phyloP scores from a whole-genome alignment of 129 eudicot genomes.

The Centella asiatica region DNA sequence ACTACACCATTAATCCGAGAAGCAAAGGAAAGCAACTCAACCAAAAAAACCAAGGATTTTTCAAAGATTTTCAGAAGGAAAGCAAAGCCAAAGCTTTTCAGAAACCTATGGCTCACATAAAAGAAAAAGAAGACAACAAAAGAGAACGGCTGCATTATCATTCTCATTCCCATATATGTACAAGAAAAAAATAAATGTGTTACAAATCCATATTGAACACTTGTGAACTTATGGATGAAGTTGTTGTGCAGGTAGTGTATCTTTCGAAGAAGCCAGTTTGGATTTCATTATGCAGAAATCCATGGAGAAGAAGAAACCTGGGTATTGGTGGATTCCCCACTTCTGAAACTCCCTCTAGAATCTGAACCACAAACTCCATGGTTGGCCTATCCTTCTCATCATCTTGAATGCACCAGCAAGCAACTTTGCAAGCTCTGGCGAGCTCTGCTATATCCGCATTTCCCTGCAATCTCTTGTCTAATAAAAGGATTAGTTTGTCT shows the following conservation, averaged over 20 bases:
- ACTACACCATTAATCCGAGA: too few species aligned
- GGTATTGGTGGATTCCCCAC: conserved; percentile 11
- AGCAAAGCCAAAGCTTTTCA: too few species aligned
- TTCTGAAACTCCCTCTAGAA: conserved; percentile 7
- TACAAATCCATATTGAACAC: too few species aligned
- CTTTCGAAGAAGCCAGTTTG: not conserved
- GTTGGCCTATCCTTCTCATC: conserved; percentile 14
- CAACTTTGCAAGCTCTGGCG: conserved; percentile 1
- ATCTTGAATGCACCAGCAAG: conserved; percentile 17
- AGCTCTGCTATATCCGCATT: not conserved
- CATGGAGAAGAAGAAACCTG: not conserved
- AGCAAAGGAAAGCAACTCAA: too few species aligned
- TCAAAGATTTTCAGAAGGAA: too few species aligned
- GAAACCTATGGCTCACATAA: too few species aligned
- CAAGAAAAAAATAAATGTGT: too few species aligned
- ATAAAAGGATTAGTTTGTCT: not conserved
- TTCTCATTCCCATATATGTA: too few species aligned
- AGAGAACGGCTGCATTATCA: too few species aligned
- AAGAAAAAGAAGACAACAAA: too few species aligned
- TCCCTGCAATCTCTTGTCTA: conserved; percentile 8
- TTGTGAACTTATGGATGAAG: not conserved
- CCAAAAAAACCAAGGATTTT: too few species aligned
- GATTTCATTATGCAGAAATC: not conserved
- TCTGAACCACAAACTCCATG: conserved; percentile 11
- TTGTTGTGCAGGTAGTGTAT: not conserved